These are phyloP conservation scores for Nicotiana otophora DNA, from an alignment of 257 asterid genomes.

Conservation along the genomic window DNA sequence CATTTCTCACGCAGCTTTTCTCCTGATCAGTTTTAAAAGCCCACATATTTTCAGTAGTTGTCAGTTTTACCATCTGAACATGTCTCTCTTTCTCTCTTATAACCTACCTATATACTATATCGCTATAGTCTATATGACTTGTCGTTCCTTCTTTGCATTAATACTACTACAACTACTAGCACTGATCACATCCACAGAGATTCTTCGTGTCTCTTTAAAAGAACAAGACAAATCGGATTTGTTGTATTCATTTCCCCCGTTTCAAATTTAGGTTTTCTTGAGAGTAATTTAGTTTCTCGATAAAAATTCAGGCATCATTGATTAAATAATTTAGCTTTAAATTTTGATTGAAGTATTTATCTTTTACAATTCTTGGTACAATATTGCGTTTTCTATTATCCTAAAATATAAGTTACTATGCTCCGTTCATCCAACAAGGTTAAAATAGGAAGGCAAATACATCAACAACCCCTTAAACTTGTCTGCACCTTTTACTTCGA, in stretches of 20 bases:
- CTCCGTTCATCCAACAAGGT: too few species aligned
- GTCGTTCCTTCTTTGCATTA: not conserved
- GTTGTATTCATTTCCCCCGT: not conserved
- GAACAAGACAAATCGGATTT: not conserved
- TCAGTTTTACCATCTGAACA: not conserved
- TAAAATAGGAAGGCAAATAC: too few species aligned
- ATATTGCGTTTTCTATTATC: too few species aligned
- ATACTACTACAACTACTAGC: not conserved
- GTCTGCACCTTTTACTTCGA: too few species aligned
- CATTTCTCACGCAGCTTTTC: not conserved
- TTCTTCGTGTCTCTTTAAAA: not conserved
- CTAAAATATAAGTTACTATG: too few species aligned
- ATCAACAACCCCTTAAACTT: too few species aligned
- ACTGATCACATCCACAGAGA: not conserved
- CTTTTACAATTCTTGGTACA: too few species aligned
- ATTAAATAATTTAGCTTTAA: too few species aligned
- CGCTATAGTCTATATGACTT: not conserved
- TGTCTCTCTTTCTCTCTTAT: not conserved
- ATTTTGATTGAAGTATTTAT: too few species aligned
- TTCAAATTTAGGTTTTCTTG: too few species aligned
- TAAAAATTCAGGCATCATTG: too few species aligned
- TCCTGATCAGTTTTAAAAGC: not conserved
- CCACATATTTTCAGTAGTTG: not conserved
- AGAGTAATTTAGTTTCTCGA: too few species aligned
- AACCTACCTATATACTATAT: not conserved